These are phyloP conservation scores for Sporisorium sorghi DNA, from an alignment of 1,284 basidiomycete species.

Conservation along the genomic window DNA sequence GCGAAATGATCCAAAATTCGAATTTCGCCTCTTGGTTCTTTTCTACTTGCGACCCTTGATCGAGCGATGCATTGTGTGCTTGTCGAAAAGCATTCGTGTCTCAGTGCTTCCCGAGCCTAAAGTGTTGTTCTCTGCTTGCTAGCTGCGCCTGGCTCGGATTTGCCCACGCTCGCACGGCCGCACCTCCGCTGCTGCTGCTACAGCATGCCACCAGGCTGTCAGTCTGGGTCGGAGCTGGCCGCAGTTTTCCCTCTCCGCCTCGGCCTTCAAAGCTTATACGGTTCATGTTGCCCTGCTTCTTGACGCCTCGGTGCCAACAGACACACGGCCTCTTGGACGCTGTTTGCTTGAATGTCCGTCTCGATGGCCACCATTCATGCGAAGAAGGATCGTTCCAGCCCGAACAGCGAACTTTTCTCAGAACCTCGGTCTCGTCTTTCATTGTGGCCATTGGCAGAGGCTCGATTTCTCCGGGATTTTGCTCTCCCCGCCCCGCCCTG, in stretches of 20 bases:
- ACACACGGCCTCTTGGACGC: not conserved
- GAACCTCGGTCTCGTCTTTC: constrained; percentile 9
- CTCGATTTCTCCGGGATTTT: too few relatives aligned
- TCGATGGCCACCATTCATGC: constrained; percentile 28
- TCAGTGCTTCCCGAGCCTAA: constrained; percentile 17
- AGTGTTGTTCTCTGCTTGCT: constrained; percentile 8
- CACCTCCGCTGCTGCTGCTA: not conserved
- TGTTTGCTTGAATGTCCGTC: constrained; percentile 21
- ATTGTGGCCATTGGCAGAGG: too few relatives aligned
- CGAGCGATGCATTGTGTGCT: constrained; percentile 16
- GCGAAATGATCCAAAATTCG: constrained; percentile 1
- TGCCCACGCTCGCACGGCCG: constrained; percentile 8
- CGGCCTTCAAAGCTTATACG: constrained; percentile 15
- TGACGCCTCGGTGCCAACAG: constrained; percentile 2
- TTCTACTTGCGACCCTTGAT: not conserved
- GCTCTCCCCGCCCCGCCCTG: not conserved
- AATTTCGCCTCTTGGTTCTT: constrained; percentile 1
- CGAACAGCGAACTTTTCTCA: constrained; percentile 21
- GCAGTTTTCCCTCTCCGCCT: constrained; percentile 23
- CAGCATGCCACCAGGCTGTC: constrained; percentile 11
- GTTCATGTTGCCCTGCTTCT: constrained; percentile 1
- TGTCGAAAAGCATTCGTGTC: constrained; percentile 10
- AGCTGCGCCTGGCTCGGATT: constrained; percentile 15
- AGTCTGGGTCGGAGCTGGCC: constrained; percentile 23
- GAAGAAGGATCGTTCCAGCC: constrained; percentile 7